These are phyloP conservation scores for Barnettozyma pratensis DNA, from an alignment of 805 yeast genomes.

Conservation along the genomic window DNA sequence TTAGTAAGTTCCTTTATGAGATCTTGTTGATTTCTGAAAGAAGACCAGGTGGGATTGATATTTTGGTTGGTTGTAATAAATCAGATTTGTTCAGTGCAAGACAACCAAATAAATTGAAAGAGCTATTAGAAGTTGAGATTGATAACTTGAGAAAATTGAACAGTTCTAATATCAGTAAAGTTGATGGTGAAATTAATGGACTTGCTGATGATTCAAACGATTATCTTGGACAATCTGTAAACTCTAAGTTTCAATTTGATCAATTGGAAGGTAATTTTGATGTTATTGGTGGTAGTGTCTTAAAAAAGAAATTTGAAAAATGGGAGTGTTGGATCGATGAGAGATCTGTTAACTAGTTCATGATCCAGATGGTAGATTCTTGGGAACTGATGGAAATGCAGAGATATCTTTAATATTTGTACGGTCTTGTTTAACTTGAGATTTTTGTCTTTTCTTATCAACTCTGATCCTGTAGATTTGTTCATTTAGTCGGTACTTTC, in stretches of 20 bases:
- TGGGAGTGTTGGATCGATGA: constrained; percentile 84
- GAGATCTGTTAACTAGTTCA: constrained; percentile 49
- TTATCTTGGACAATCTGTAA: constrained; percentile 39
- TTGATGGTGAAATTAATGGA: constrained; percentile 27
- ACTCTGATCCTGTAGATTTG: constrained; percentile 37
- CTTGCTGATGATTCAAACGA: constrained; percentile 31
- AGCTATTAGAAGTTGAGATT: constrained; percentile 59
- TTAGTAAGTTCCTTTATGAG: constrained; percentile 55
- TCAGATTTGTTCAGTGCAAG: constrained; percentile 79
- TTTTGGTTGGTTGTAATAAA: constrained; percentile 79
- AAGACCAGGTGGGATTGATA: constrained; percentile 64
- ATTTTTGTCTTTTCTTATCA: constrained; percentile 20
- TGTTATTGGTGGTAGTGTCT: constrained; percentile 68
- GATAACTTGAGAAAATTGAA: constrained; percentile 46
- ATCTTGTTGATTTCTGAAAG: constrained; percentile 60
- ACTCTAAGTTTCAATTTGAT: constrained; percentile 56
- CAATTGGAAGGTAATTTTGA: constrained; percentile 69
- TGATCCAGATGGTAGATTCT: not conserved
- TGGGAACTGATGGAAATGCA: constrained; percentile 33
- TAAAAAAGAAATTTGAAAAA: constrained; percentile 43
- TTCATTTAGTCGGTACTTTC: constrained; percentile 32
- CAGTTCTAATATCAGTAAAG: constrained; percentile 31
- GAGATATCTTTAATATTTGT: constrained; percentile 16
- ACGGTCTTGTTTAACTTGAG: constrained; percentile 24
- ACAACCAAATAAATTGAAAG: constrained; percentile 57